A percentile compares a stretch with the other conserved stretches of the same genome.
These are phyloP conservation scores for Lasiosphaeriaceae sp. DNA, from an alignment of 495 filamentous ascomycete genomes.

Conservation along the genomic window DNA sequence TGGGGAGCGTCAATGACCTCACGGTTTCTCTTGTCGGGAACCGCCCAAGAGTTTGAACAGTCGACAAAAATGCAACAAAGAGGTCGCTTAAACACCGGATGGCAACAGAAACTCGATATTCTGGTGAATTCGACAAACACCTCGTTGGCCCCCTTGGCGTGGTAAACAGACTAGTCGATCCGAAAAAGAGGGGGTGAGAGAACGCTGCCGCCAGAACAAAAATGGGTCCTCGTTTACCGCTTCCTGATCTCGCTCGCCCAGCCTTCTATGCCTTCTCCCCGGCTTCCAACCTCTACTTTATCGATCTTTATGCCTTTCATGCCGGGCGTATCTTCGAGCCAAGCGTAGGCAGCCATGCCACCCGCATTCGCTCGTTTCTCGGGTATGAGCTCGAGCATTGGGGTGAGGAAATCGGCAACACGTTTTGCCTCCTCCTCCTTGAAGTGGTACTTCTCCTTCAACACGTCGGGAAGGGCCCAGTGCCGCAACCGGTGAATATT, in stretches of 20 bases:
- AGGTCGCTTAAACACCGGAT: not conserved
- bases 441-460: slow-evolving; percentile 97
- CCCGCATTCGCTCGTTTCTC: slow-evolving; percentile 90
- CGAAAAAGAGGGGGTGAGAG: not conserved
- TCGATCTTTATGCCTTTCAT: slow-evolving; percentile 77
- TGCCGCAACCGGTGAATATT: slow-evolving; percentile 97
- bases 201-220: not conserved
- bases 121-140: not conserved
- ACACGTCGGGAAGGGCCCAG: slow-evolving; percentile 92
- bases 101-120: not conserved
- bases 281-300: slow-evolving; percentile 69
- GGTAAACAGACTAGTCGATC: not conserved
- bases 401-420: slow-evolving; percentile 81
- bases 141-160: not conserved
- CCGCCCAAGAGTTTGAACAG: not conserved
- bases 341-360: slow-evolving; percentile 81
- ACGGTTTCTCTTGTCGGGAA: not conserved
- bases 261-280: slow-evolving; percentile 91
- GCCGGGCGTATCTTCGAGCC: slow-evolving; percentile 76
- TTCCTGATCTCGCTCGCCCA: slow-evolving; percentile 92
- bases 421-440: slow-evolving; percentile 67
- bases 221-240: slow-evolving; percentile 43
- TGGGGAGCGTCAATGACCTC: no score
- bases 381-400: slow-evolving; percentile 88
- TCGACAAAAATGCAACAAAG: not conserved